A percentile compares a stretch with the other conserved stretches of the same genome.
Evolutionary conservation across 2,329 filamentous ascomycete genomes (phyloP).

Genomic region (Teratosphaeria destructans): DNA sequence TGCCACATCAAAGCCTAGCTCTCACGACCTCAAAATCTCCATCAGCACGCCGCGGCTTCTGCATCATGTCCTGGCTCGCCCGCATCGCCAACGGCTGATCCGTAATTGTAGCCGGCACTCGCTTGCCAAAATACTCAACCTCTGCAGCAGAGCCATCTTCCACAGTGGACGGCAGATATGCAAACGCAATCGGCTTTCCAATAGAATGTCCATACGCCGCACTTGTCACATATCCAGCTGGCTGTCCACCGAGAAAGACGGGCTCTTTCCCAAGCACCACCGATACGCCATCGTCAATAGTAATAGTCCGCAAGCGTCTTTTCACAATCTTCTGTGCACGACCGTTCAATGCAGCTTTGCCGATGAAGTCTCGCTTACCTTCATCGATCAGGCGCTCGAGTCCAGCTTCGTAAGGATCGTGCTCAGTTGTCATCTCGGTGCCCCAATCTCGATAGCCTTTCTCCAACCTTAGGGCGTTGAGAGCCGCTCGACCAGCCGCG

Average conservation of each 20-base stretch:
- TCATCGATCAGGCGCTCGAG: conserved; percentile 41
- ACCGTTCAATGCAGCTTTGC: conserved; percentile 39
- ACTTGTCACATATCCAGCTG: conserved; percentile 49
- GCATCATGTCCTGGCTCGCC: background rate
- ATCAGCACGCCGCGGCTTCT: background rate
- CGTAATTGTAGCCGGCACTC: conserved; percentile 43
- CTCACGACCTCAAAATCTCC: background rate
- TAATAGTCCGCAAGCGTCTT: conserved; percentile 39
- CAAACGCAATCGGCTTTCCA: conserved; percentile 49
- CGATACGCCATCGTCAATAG: conserved; percentile 46
- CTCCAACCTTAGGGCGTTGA: conserved; percentile 50
- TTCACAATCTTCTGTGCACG: conserved; percentile 28
- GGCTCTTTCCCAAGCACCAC: conserved; percentile 54
- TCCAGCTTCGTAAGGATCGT: conserved; percentile 51
- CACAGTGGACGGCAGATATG: conserved; percentile 43
- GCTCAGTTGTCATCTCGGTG: conserved; percentile 50
- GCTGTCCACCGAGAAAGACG: conserved; percentile 39
- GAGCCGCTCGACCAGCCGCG: conserved; percentile 48
- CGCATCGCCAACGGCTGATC: background rate
- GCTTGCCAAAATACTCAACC: conserved; percentile 51
- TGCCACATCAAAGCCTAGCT: background rate
- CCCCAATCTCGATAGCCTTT: conserved; percentile 50
- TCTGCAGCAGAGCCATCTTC: conserved; percentile 43
- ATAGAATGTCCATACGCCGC: conserved; percentile 52
- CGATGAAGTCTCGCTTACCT: conserved; percentile 42